Percentiles rank a stretch among this genome's conserved stretches.
Evolutionary conservation across 257 asterid genomes (phyloP).

Genomic region (Paraleonurus japonicus): DNA sequence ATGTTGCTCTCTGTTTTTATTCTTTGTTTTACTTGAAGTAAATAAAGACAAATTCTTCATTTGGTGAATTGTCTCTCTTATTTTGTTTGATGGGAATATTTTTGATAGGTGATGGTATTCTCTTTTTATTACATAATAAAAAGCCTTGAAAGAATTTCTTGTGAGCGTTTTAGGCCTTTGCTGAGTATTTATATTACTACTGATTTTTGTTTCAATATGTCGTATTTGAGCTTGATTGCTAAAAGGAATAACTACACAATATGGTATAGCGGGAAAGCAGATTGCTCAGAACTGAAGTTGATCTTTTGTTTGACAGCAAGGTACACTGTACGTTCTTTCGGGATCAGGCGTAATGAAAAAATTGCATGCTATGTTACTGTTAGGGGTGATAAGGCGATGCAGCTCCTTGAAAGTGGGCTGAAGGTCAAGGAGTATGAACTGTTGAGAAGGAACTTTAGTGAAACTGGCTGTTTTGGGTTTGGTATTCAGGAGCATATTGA

Average conservation of each 20-base stretch:
- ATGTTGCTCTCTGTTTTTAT: background rate
- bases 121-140: background rate
- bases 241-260: background rate
- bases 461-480: constrained; percentile 79
- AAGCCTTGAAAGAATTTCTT: background rate
- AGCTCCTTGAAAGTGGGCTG: constrained; percentile 66
- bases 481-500: constrained; percentile 87
- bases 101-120: background rate
- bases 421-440: constrained; percentile 72
- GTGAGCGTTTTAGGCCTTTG: background rate
- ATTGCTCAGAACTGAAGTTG: background rate
- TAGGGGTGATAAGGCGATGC: constrained; percentile 68
- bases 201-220: background rate
- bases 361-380: constrained; percentile 74
- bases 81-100: background rate
- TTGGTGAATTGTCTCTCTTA: background rate
- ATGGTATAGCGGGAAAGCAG: background rate
- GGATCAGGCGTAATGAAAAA: constrained; percentile 74
- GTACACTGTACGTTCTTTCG: constrained; percentile 75
- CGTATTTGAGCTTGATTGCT: background rate
- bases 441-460: constrained; percentile 63
- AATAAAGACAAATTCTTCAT: constrained; percentile 15
- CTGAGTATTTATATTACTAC: background rate
- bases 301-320: constrained; percentile 45
- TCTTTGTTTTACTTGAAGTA: background rate